Conservation (phyloP, 2,329 filamentous ascomycete species). For the Immersiporthe knoxdaviesiana region DNA sequence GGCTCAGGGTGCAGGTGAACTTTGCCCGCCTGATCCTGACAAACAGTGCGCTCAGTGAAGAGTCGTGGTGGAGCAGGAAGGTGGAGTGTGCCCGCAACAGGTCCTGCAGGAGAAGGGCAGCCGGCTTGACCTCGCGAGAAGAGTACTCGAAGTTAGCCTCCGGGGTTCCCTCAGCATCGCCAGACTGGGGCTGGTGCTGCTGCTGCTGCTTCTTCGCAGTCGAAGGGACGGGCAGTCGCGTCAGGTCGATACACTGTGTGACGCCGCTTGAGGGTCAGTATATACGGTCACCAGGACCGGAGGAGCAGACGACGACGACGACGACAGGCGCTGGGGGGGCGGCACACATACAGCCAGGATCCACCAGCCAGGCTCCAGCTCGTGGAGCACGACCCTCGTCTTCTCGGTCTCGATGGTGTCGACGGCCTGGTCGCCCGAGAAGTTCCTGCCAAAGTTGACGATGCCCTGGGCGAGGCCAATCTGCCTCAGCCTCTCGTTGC, state of each 20-base stretch:
- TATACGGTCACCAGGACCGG: neutral
- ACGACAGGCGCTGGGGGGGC: neutral
- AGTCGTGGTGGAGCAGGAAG: constrained; percentile 86
- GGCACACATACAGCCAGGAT: constrained; percentile 66
- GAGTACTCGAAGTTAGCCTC: constrained; percentile 74
- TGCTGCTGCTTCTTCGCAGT: constrained; percentile 43
- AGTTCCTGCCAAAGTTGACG: constrained; percentile 88
- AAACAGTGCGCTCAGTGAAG: constrained; percentile 72
- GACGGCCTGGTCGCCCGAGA: constrained; percentile 75
- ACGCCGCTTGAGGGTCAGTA: constrained; percentile 7
- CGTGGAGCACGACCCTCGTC: constrained; percentile 79
- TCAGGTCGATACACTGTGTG: constrained; percentile 76
- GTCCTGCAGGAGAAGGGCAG: constrained; percentile 77
- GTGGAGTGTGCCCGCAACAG: constrained; percentile 79
- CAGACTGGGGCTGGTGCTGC: too few species aligned
- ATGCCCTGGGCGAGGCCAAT: constrained; percentile 97
- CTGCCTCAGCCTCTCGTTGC: constrained; percentile 86
- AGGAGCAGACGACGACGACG: too few species aligned
- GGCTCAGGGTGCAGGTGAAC: constrained; percentile 73
- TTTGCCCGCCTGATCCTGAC: constrained; percentile 64
- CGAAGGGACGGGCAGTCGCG: constrained; percentile 67
- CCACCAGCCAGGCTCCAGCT: constrained; percentile 95
- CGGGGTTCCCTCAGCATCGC: neutral
- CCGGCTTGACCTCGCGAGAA: constrained; percentile 84
- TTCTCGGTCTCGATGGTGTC: constrained; percentile 92